These are phyloP conservation scores for Beverwykella pulmonaria DNA, from an alignment of 495 filamentous ascomycete genomes.

Conservation along the genomic window DNA sequence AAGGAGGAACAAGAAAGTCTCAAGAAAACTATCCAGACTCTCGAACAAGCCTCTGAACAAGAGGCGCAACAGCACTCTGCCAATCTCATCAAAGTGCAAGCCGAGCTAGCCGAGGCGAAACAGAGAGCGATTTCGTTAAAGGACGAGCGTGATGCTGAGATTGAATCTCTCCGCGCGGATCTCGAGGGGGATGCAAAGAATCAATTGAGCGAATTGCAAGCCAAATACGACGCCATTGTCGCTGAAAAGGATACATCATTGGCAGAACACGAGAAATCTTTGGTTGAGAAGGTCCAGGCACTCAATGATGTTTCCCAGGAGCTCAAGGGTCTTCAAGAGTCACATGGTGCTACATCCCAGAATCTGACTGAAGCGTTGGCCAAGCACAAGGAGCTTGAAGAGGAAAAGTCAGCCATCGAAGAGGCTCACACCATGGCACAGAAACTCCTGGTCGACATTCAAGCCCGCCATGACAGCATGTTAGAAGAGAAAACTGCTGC, in stretches of 20 bases:
- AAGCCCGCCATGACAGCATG: conserved; percentile 15
- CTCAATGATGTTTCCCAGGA: conserved; percentile 8
- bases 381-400: conserved; percentile 22
- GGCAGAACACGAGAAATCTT: conserved; percentile 9
- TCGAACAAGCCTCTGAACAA: conserved; percentile 27
- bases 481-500: conserved; percentile 20
- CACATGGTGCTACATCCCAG: conserved; percentile 6
- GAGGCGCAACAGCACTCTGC: conserved; percentile 25
- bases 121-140: conserved; percentile 21
- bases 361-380: conserved; percentile 9
- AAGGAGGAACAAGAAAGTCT: conserved; percentile 34
- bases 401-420: conserved; percentile 15
- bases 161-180: conserved; percentile 35
- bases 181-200: conserved; percentile 39
- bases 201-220: conserved; percentile 25
- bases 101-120: conserved; percentile 26
- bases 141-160: conserved; percentile 32
- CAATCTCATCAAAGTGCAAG: conserved; percentile 15
- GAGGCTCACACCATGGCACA: conserved; percentile 18
- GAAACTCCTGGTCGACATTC: conserved; percentile 19
- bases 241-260: conserved; percentile 17
- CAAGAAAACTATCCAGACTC: conserved; percentile 29
- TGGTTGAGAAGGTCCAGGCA: conserved; percentile 15
- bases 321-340: conserved; percentile 8
- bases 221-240: conserved; percentile 24